Evolutionary conservation across 2,329 filamentous ascomycete species (phyloP), one percentile per base, ranked within the genome.

Genomic region (Gaeumannomyces sp.): DNA sequence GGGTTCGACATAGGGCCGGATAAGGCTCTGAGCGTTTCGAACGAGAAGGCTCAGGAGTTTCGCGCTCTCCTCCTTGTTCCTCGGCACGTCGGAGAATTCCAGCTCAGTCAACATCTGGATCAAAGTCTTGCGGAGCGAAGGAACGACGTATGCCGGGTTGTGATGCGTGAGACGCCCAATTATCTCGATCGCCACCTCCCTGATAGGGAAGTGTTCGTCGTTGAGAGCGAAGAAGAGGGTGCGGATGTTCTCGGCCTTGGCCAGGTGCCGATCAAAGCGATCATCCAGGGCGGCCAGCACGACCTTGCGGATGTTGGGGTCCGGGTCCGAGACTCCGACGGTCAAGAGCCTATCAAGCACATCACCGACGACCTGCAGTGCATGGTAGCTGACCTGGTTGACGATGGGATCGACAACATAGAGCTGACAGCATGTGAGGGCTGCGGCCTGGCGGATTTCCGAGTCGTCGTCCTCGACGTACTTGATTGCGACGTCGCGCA

Each of bases 351-450:
- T 97, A 77, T 98, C 93, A 66, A 99, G 97, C 38, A 99, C 95
- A 74, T 99, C 95, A 64, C 94, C 92, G 60, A 99, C 96, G 33
- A 99, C 95, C 74, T 97, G 93, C 57, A 98, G 91, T 0, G 95
- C 94, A 75, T 99, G 95, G 69, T 94, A 92, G 74, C 95, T 98
- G 8, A 94, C 97, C 78, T 99, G 95, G 71, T 97, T 95, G 72
- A 99, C 93, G 69, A 99, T 98, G 0, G 95, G 95, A 74, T 99
- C 96, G 70, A 92, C 89, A 60, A 98, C 91, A 73, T 98, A 98
- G 60, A 99, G 85, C 75, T 99, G 96, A 73, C 96, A 99, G 77
- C 95, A 98, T 6, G 96, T 99, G 67, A 99, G 82, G 22, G 95
- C 93, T 2, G 95, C 94, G 22, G 95, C 95, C 76, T 97, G 94